Evolutionary conservation across 352 stramenopile species (phyloP).

Genomic region (Peronospora tabacina): DNA sequence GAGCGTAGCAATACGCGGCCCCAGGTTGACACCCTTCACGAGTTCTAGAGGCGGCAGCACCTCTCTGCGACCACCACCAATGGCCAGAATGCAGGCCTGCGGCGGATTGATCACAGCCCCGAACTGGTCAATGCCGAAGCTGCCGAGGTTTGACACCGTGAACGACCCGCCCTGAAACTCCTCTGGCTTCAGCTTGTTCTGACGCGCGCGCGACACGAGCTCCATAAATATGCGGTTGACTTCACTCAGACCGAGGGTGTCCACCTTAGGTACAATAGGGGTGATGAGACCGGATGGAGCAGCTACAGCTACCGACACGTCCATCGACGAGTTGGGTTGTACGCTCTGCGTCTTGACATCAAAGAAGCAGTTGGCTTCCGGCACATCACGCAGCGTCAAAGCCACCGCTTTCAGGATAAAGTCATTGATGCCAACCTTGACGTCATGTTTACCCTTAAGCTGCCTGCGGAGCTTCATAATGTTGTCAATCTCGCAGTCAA

Average conservation of each 20-base stretch:
- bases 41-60: constrained; percentile 58
- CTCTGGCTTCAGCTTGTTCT: constrained; percentile 97
- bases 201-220: constrained; percentile 90
- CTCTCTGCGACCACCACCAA: constrained; percentile 89
- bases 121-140: constrained; percentile 98
- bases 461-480: constrained; percentile 89
- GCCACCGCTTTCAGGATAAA: constrained; percentile 96
- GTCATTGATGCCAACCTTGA: constrained; percentile 99
- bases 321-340: constrained; percentile 84
- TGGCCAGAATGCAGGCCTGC: constrained; percentile 97
- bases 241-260: constrained; percentile 88
- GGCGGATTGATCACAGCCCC: constrained; percentile 98
- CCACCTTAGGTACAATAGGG: constrained; percentile 94
- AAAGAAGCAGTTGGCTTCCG: constrained; percentile 87
- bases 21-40: constrained; percentile 50
- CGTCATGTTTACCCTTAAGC: constrained; percentile 88
- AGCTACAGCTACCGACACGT: constrained; percentile 98
- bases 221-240: constrained; percentile 96
- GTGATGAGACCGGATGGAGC: constrained; percentile 97
- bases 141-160: constrained; percentile 98
- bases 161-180: constrained; percentile 99
- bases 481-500: constrained; percentile 93
- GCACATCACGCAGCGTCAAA: constrained; percentile 95
- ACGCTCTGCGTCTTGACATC: constrained; percentile 54
- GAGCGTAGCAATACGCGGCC: constrained; percentile 86